Evolutionary conservation across 805 yeast species (phyloP).

Genomic region (Saccharomycopsis fodiens): DNA sequence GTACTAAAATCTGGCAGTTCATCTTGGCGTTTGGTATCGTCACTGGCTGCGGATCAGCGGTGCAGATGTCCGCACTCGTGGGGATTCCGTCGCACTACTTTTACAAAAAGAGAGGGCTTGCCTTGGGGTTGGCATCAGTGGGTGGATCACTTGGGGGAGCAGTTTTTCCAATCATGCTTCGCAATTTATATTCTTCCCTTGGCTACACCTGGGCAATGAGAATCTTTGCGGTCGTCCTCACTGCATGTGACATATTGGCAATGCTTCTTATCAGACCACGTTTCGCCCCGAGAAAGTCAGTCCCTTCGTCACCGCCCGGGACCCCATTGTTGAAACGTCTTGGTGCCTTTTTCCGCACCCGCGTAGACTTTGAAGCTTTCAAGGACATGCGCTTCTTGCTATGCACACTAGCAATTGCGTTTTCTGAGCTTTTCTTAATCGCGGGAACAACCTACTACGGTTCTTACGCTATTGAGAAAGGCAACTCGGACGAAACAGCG

Average conservation of each 20-base stretch:
- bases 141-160: conserved; percentile 49
- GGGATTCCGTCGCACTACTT: conserved; percentile 41
- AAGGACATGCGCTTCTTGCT: conserved; percentile 38
- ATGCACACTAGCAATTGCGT: conserved; percentile 37
- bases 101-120: conserved; percentile 34
- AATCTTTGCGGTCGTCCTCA: conserved; percentile 31
- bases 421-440: conserved; percentile 39
- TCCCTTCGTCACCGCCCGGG: neutral
- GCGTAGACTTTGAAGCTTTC: conserved; percentile 25
- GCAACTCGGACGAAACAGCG: conserved; percentile 32
- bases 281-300: conserved; percentile 18
- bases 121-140: conserved; percentile 38
- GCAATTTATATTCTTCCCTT: conserved; percentile 31
- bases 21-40: conserved; percentile 43
- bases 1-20: conserved; percentile 41
- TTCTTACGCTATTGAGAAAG: conserved; percentile 42
- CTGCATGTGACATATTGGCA: conserved; percentile 19
- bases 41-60: conserved; percentile 36
- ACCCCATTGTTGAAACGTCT: neutral
- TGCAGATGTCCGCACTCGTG: conserved; percentile 37
- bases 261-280: conserved; percentile 29
- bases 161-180: conserved; percentile 40
- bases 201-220: conserved; percentile 52
- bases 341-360: conserved; percentile 1
- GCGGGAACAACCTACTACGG: conserved; percentile 41